Percentiles rank a stretch among this genome's conserved stretches.
Conservation (phyloP, 305 asterid genomes). For the Striga hermonthica region DNA sequence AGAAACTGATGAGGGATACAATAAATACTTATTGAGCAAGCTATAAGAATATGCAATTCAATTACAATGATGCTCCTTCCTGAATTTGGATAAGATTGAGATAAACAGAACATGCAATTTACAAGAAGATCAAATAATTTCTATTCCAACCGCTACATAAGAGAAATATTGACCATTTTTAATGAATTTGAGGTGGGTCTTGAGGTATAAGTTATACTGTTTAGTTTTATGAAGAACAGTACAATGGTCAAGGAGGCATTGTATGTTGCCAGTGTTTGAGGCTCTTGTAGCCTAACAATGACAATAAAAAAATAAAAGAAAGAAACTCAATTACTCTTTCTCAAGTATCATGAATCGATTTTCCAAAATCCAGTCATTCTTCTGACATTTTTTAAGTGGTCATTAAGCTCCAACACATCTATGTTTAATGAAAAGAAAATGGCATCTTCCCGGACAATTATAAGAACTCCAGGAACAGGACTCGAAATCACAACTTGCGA, state of each 20-base stretch:
- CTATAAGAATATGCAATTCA: background rate
- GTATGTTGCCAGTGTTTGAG: conserved; percentile 1
- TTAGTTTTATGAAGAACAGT: background rate
- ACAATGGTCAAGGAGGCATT: background rate
- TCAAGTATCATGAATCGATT: background rate
- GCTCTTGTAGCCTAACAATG: background rate
- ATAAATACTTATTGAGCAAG: too few relatives aligned
- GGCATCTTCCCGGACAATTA: background rate
- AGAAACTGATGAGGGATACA: background rate
- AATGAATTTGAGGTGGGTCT: background rate
- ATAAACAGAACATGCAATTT: background rate
- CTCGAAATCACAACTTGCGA: conserved; percentile 1
- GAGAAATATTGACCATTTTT: background rate
- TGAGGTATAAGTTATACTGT: background rate
- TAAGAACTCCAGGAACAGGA: background rate
- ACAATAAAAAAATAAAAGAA: too few relatives aligned
- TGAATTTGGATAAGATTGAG: background rate
- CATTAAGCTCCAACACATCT: background rate
- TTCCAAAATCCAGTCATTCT: background rate
- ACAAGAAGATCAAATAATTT: background rate
- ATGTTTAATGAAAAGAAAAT: background rate
- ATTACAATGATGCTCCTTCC: conserved; percentile 3
- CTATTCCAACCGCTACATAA: background rate
- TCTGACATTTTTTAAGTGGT: background rate
- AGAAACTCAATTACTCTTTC: background rate